phyloP scores from a whole-genome alignment of 345 rosid species.

The Alliaria petiolata region DNA sequence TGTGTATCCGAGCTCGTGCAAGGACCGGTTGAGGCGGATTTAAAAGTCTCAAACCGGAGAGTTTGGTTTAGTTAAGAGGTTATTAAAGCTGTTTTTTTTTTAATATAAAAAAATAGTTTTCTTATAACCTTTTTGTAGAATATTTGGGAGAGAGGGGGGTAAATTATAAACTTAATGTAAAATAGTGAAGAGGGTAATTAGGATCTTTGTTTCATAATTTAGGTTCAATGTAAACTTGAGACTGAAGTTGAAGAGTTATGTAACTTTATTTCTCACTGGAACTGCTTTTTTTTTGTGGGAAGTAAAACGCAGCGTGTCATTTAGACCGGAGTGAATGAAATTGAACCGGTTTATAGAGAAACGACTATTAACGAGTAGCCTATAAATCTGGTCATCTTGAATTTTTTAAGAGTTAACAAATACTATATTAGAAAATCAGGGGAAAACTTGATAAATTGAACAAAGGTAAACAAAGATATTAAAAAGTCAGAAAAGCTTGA shows the following conservation, averaged over 20 bases:
- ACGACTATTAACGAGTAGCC: no score
- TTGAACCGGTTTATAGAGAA: not conserved
- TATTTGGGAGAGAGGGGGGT: not conserved
- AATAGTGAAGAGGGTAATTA: not conserved
- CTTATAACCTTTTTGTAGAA: slow-evolving; percentile 11
- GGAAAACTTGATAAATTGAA: no score
- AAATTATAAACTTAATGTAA: not conserved
- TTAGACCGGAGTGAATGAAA: not conserved
- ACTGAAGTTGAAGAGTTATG: not conserved
- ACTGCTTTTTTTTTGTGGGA: not conserved
- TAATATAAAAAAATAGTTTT: no score
- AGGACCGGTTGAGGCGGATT: slow-evolving; percentile 58
- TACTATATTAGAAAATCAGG: no score
- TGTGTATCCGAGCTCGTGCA: slow-evolving; percentile 63
- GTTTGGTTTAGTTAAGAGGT: slow-evolving; percentile 29
- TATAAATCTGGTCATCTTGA: no score
- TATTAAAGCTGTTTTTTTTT: not conserved
- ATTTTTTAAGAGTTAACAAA: no score
- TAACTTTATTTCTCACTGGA: not conserved
- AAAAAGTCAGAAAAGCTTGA: no score
- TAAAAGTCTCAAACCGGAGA: slow-evolving; percentile 26
- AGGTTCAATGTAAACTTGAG: slow-evolving; percentile 1
- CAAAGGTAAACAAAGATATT: no score
- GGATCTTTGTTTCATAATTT: not conserved
- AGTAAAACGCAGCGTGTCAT: not conserved